Conservation (phyloP, 768 basidiomycete genomes). For the Boletus insuetus region DNA sequence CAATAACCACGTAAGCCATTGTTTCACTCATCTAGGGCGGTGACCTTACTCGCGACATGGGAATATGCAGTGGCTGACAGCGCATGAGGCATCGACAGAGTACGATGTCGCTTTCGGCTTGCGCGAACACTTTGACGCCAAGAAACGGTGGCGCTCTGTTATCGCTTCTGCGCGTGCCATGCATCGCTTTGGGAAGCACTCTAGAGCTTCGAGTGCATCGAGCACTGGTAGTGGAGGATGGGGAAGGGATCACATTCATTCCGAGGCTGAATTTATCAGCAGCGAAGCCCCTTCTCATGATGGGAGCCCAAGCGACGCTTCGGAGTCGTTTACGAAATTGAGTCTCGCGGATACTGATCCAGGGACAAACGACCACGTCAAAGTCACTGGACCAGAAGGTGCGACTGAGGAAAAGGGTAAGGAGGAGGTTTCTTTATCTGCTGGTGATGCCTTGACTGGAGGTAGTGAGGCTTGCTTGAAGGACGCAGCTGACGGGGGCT, state of each 20-base stretch:
- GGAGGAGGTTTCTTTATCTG: constrained; percentile 18
- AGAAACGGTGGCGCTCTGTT: constrained; percentile 69
- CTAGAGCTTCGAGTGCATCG: constrained; percentile 27
- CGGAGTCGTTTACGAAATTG: constrained; percentile 24
- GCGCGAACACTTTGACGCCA: constrained; percentile 79
- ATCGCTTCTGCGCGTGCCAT: constrained; percentile 52
- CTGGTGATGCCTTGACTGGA: constrained; percentile 21
- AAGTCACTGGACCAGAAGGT: constrained; percentile 32
- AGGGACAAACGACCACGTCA: constrained; percentile 42
- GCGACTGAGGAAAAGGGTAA: constrained; percentile 24
- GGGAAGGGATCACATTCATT: constrained; percentile 32
- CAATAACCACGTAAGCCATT: constrained; percentile 52
- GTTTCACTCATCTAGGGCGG: background rate
- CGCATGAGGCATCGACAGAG: constrained; percentile 60
- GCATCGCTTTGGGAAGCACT: constrained; percentile 28
- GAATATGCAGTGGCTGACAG: constrained; percentile 65
- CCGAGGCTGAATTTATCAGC: constrained; percentile 27
- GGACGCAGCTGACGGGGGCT: background rate
- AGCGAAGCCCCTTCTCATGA: constrained; percentile 37
- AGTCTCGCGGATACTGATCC: constrained; percentile 33
- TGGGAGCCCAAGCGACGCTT: constrained; percentile 20
- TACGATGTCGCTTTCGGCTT: constrained; percentile 72
- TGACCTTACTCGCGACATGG: background rate
- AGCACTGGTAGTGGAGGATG: constrained; percentile 35
- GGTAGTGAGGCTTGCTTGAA: constrained; percentile 14